Evolutionary conservation across 1,139 yeast genomes (phyloP), one percentile per base, ranked within the genome.

Genomic region (Protomyces pachydermus): DNA sequence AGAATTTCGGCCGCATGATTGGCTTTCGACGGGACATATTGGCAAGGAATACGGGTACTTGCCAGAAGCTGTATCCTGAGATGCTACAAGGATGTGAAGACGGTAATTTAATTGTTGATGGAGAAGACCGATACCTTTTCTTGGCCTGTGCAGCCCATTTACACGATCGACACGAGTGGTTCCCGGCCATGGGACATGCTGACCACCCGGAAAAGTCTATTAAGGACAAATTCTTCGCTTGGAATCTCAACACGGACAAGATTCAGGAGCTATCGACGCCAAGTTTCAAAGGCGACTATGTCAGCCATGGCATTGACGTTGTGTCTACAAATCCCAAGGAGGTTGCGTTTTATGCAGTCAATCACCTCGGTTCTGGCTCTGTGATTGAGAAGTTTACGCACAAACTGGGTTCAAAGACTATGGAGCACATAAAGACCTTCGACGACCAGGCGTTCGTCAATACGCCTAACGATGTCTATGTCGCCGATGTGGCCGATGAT

Each of bases 381-480:
- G 64, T 60, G 54, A 51, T 60, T 20, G 64, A 60, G 37, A 60
- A 60, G 28, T 60, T 60, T 32, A 34, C 54, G 25, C 58, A 54
- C 64, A 54, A 46, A 54, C 18, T 60, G 12, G 64, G 64, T 9
- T 38, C 56, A 1, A n/a, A 28, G 16, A 20, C 37, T 10, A 45
- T 38, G 28, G n/a, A 38, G 38, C 64, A 60, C 38, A 45, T 54
- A 55, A 46, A 37, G 42, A 60, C 64, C 34, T 54, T 60, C 42
- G 39, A 60, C 9, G 64, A 54, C 20, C 54, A 54, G 39, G 32
- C 10, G 14, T 12, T 54, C 37, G 58, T 54, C 25, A 54, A 48
- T 3, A 60, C 64, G 1, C 64, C 64, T 9, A 60, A 60, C 52
- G 64, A 60, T 38, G 45, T 60, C 25, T 54, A 54, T 25, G 64